These are phyloP conservation scores for Ogataea dorogensis DNA, from an alignment of 805 yeast species.

Conservation along the genomic window DNA sequence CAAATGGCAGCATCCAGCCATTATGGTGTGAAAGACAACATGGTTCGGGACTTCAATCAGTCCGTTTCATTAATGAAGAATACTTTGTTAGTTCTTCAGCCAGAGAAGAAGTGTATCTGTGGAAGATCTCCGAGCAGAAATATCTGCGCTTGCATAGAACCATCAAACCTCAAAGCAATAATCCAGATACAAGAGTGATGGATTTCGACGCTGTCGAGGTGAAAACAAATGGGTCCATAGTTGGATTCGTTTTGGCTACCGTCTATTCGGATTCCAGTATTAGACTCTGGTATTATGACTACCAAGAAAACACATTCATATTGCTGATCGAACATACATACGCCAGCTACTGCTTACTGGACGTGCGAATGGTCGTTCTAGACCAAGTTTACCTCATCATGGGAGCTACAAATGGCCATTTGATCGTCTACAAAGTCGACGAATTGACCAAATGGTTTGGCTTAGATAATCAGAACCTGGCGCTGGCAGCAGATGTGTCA, in stretches of 20 bases:
- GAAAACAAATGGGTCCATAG: conserved; percentile 14
- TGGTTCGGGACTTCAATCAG: conserved; percentile 82
- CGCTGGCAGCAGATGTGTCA: not conserved
- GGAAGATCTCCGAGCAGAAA: conserved; percentile 53
- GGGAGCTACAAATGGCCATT: conserved; percentile 82
- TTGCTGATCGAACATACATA: conserved; percentile 51
- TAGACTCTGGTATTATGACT: conserved; percentile 57
- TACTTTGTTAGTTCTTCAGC: conserved; percentile 64
- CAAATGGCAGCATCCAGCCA: conserved; percentile 44
- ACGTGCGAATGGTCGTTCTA: conserved; percentile 44
- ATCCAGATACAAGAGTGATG: conserved; percentile 89
- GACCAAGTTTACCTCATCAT: conserved; percentile 41
- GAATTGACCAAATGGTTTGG: conserved; percentile 14
- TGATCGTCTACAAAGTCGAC: conserved; percentile 60
- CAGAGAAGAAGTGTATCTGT: conserved; percentile 81
- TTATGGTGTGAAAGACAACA: conserved; percentile 73
- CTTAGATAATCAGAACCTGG: conserved; percentile 2
- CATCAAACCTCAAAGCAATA: conserved; percentile 51
- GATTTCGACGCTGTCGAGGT: conserved; percentile 60
- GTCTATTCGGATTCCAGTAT: conserved; percentile 86
- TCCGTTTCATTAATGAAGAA: conserved; percentile 55
- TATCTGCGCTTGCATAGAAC: conserved; percentile 49
- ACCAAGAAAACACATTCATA: conserved; percentile 37
- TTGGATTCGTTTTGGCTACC: conserved; percentile 56
- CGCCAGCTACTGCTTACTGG: conserved; percentile 74